A percentile compares a stretch with the other conserved stretches of the same genome.
These are phyloP conservation scores for Arachnomyces sp. DNA, from an alignment of 2,329 filamentous ascomycete genomes.

Conservation along the genomic window DNA sequence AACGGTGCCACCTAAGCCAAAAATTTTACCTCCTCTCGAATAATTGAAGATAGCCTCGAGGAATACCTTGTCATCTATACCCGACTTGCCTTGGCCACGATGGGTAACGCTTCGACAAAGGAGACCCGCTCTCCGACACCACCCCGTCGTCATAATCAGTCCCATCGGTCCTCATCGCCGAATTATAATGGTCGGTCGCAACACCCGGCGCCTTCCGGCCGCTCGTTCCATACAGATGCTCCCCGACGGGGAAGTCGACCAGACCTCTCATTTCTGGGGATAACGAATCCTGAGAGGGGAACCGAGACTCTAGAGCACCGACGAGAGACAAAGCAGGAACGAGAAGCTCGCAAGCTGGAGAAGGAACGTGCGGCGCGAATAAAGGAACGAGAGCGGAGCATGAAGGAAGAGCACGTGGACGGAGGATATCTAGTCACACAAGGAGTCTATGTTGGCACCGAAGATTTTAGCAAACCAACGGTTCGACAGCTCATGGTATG, in stretches of 20 bases:
- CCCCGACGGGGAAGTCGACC: slow-evolving; percentile 46
- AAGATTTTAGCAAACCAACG: slow-evolving; percentile 85
- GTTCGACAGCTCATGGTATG: slow-evolving; percentile 85
- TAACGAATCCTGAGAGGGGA: slow-evolving; percentile 44
- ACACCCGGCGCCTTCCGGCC: too few species aligned
- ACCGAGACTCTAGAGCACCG: slow-evolving; percentile 50
- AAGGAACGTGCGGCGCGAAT: slow-evolving; percentile 66
- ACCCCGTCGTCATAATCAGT: slow-evolving; percentile 23
- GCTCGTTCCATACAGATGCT: slow-evolving; percentile 12
- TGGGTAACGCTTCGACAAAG: slow-evolving; percentile 43
- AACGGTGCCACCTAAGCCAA: too few species aligned
- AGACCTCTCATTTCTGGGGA: slow-evolving; percentile 53
- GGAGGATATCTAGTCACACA: slow-evolving; percentile 91
- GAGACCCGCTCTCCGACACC: slow-evolving; percentile 31
- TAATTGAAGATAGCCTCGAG: too few species aligned
- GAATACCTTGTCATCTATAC: background rate
- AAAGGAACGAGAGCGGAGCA: slow-evolving; percentile 82
- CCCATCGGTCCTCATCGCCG: slow-evolving; percentile 19
- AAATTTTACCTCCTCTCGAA: too few species aligned
- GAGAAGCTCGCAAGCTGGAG: slow-evolving; percentile 78
- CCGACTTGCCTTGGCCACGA: slow-evolving; percentile 12
- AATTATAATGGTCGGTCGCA: slow-evolving; percentile 21
- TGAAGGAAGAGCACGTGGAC: slow-evolving; percentile 87
- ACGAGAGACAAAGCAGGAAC: slow-evolving; percentile 83
- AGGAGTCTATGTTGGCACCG: slow-evolving; percentile 82